A percentile compares a stretch with the other conserved stretches of the same genome.
Evolutionary conservation across 495 filamentous ascomycete genomes (phyloP).

Genomic region (Cercophora scortea): DNA sequence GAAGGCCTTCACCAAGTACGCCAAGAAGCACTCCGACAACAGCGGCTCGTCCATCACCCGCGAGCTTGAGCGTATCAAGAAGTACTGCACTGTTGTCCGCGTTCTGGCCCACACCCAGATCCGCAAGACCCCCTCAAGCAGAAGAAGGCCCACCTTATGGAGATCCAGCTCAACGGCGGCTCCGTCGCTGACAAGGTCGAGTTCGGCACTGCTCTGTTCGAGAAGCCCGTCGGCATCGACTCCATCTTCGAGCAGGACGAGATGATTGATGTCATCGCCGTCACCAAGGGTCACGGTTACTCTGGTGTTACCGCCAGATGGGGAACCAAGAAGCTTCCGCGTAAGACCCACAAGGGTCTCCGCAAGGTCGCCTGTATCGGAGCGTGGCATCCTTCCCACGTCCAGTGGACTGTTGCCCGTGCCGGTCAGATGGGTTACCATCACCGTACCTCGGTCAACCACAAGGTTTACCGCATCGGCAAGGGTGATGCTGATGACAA

Average conservation of each 20-base stretch:
- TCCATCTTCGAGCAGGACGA: conserved; percentile 99
- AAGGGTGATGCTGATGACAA: conserved; percentile 81
- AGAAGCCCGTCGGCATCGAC: conserved; percentile 92
- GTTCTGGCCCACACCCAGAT: conserved; percentile 99
- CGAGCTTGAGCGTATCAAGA: conserved; percentile 99
- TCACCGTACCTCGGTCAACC: conserved; percentile 99
- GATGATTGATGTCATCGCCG: conserved; percentile 99
- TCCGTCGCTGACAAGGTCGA: conserved; percentile 91
- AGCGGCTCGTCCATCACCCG: conserved; percentile 80
- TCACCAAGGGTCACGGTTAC: conserved; percentile 99
- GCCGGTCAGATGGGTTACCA: conserved; percentile 99
- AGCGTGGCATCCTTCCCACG: conserved; percentile 99
- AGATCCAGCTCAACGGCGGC: conserved; percentile 99
- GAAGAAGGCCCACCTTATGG: conserved; percentile 99
- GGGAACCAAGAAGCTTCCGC: conserved; percentile 99
- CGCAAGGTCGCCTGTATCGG: conserved; percentile 99
- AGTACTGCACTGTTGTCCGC: conserved; percentile 99
- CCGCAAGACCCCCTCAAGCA: conserved; percentile 99
- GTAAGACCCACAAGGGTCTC: conserved; percentile 99
- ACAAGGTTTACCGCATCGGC: conserved; percentile 99
- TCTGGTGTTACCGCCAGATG: conserved; percentile 94
- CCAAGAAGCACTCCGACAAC: conserved; percentile 97
- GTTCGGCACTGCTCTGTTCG: conserved; percentile 89
- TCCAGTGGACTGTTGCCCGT: conserved; percentile 99
- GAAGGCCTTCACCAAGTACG: conserved; percentile 99